Base-by-base conservation (phyloP, 805 yeast genomes). In the Candida palmyrensis region DNA sequence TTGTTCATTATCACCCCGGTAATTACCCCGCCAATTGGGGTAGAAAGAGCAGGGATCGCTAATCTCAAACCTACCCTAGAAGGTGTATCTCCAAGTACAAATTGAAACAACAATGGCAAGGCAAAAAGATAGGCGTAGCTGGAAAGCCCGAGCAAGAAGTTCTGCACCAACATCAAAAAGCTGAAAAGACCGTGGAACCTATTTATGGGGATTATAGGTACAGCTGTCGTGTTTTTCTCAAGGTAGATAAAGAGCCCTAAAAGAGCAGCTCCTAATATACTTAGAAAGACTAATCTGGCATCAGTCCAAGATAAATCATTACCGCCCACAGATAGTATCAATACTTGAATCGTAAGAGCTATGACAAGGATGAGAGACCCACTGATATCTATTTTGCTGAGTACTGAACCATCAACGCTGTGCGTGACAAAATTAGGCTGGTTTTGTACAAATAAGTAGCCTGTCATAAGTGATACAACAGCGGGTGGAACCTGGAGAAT, bases 401-500 rank as follows among this genome's bases (percentile, higher is more conserved):
- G 10, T 9, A 21, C 23, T 9, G 23, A 21, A 9, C 10, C 9
- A 21, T 21, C 11, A 9, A 9, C 11, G 5, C 16, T n/a, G 11
- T 21, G 29, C 1, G 39, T 27, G 3, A 35, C 30, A n/a, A 11
- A n/a, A 8, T 25, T 12, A 7, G 27, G 15, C n/a, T 31, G 37
- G 11, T 9, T 21, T 25, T 6, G 16, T 13, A 62, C 51, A 34
- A 47, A 51, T 2, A 43, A 42, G 27, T 47, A 44, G 5, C 59
- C 56, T 28, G 59, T 44, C 1, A 58, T 41, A 7, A 52, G 73
- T 55, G 64, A 71, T 14, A 56, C 35, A 33, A 68, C 16, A 14
- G 77, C 62, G 13, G 74, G 53, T n/a, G 82, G 77, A 8, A 73
- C 62, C 48, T 79, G 81, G 24, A 66, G 39, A 17, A 66, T 43